Base-by-base conservation (phyloP, 2,329 filamentous ascomycete species). In the Pseudogymnoascus sp. region DNA sequence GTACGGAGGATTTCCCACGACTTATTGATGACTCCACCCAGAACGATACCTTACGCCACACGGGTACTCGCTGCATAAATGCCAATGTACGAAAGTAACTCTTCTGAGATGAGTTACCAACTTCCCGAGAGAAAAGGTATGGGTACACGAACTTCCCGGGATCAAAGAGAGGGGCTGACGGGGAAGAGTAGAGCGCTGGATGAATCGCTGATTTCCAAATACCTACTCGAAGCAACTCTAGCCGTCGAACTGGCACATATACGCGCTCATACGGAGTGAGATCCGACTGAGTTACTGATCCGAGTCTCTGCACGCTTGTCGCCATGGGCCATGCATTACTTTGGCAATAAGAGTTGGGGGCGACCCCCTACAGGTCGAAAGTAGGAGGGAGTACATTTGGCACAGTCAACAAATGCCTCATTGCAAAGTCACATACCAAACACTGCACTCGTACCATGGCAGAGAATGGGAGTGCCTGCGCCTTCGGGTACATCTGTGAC, bases 271-370 rank as follows among this genome's bases (percentile, higher is more conserved):
- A 6, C 26, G n/a, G 11, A 16, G 47, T 11, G 7, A 14, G 24
- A 29, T 26, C 24, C 24, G 24, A 26, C 24, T 26, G 24, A 26
- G 24, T 2, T 26, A 1, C 24, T 26, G 24, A 53, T 29, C 8
- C 24, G 47, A 53, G 14, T 50, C 44, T 50, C 13, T 16, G 44
- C n/a, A 1, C 44, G n/a, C 14, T 53, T 16, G 29, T 56, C 29
- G 11, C 16, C 10, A n/a, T 33, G 50, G n/a, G 29, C 50, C 50
- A 56, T 56, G 50, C 50, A 56, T 56, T 56, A 56, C 29, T 56
- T 56, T 33, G 29, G 29, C 29, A 56, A 56, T 56, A 56, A 56
- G 50, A 56, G 50, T 56, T 56, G 50, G 50, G 50, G 50, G 50
- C 50, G n/a, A 33, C 50, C 50, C 29, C 29, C 50, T 33, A 56